A percentile compares a stretch with the other conserved stretches of the same genome.
Evolutionary conservation across 768 basidiomycete species (phyloP).

Genomic region (Tulasnella sp.): DNA sequence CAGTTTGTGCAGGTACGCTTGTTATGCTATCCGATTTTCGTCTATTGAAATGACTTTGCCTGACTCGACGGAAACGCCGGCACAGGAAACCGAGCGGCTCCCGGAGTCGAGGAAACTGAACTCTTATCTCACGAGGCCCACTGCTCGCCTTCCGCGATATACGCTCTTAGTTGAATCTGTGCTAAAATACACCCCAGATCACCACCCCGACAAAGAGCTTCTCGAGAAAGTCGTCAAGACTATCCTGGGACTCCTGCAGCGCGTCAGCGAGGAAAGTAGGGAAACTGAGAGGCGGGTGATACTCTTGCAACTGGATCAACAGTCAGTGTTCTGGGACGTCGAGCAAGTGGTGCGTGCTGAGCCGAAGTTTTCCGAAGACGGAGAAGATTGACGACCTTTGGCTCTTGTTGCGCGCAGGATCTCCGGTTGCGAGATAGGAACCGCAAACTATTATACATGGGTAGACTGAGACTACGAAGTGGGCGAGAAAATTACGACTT

Average conservation of each 20-base stretch:
- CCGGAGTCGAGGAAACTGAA: constrained; percentile 97
- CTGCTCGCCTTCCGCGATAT: constrained; percentile 93
- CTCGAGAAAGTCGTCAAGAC: constrained; percentile 77
- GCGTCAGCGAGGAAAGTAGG: constrained; percentile 88
- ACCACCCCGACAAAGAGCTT: constrained; percentile 78
- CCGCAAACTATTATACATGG: constrained; percentile 90
- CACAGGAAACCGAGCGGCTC: constrained; percentile 86
- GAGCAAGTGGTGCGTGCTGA: constrained; percentile 76
- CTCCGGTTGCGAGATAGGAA: constrained; percentile 83
- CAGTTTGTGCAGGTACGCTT: constrained; percentile 96
- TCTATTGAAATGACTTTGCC: no score
- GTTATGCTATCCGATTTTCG: no score
- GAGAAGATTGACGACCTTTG: no score
- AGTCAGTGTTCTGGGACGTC: constrained; percentile 84
- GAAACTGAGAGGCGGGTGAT: constrained; percentile 97
- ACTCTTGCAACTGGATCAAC: constrained; percentile 89
- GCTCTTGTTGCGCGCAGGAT: constrained; percentile 56
- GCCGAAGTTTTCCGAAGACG: no score
- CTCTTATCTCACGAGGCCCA: constrained; percentile 97
- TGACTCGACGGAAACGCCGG: no score
- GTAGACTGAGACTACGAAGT: constrained; percentile 81
- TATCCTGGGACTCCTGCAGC: constrained; percentile 78
- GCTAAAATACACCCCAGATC: constrained; percentile 87
- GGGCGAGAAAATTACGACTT: constrained; percentile 85
- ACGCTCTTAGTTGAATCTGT: constrained; percentile 92